A percentile compares a stretch with the other conserved stretches of the same genome.
phyloP scores from a whole-genome alignment of 441 rosid species.

The Syzygium malaccense region DNA sequence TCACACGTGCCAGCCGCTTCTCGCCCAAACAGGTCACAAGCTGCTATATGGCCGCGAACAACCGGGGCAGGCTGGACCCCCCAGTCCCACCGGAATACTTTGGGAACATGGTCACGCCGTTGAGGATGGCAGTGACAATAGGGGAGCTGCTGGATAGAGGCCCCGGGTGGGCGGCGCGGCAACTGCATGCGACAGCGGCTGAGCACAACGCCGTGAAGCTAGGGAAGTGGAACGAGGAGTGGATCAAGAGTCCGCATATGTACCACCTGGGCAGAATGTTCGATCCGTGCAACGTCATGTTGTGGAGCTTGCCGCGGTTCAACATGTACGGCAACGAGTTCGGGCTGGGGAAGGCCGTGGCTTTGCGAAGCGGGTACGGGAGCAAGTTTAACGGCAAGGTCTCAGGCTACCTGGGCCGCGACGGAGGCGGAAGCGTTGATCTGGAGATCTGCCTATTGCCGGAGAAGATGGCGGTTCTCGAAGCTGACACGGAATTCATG shows the following conservation, averaged over 20 bases:
- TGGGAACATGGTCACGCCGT: constrained; percentile 13
- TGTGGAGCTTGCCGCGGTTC: constrained; percentile 24
- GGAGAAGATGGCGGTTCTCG: too few relatives aligned
- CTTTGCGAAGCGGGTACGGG: constrained; percentile 11
- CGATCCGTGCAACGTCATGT: neutral
- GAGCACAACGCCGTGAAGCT: neutral
- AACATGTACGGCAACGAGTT: constrained; percentile 33
- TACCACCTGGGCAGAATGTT: rapidly evolving
- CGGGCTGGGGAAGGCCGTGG: constrained; percentile 41
- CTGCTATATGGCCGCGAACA: neutral
- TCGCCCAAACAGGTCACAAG: neutral
- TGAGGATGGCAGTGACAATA: neutral
- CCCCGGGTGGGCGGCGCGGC: constrained; percentile 5
- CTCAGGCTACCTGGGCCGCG: too few relatives aligned
- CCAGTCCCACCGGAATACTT: constrained; percentile 2
- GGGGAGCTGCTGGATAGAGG: constrained; percentile 14
- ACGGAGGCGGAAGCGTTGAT: too few relatives aligned
- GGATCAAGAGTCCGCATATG: constrained; percentile 3
- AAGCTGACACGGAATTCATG: too few relatives aligned
- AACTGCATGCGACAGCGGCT: constrained; percentile 9
- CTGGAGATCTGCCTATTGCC: too few relatives aligned
- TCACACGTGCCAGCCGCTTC: neutral
- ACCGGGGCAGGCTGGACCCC: neutral
- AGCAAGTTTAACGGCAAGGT: neutral
- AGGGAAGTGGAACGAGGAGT: neutral